Base-by-base conservation (phyloP, 306 rosid species). In the Carpinus fangiana region DNA sequence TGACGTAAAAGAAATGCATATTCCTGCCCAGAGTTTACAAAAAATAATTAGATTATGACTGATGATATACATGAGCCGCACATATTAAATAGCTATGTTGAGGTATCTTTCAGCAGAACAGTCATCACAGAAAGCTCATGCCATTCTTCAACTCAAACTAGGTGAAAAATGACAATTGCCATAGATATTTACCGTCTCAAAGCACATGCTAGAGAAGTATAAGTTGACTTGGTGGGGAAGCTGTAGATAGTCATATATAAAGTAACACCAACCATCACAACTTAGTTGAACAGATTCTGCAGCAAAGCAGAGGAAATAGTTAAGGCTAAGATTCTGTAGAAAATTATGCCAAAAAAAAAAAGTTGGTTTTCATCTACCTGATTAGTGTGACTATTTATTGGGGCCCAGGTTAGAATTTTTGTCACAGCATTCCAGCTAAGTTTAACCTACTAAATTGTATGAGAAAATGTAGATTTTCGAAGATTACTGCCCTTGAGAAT, bases 361-460 rank as follows among this genome's bases (percentile, higher is more conserved):
- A 17, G 43, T 47, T 34, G 55, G 4, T 59, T 43, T 4, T 64
- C 4, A 43, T 31, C 4, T 7, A 41, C 45, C 76, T 56, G 60
- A 48, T 70, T 53, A 81, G 28, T 20, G 68, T 75, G 34, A 74
- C 34, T 73, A 71, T 56, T 62, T 70, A 28, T 14, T 8, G 50
- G 67, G 13, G 50, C 68, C 73, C 72, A 70, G 52, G 13, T 48
- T 48, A 9, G 11, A 48, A 12, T 11, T 48, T 11, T 48, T 48
- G 12, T 48, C 52, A 11, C 45, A 48, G 52, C 13, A 12, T 48
- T 48, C 52, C 14, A 48, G 52, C 14, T 2, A 48, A 48, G 14
- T 48, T 12, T 48, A 48, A 12, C 52, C 52, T 48, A 48, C 52
- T 48, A 48, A 48, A 48, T 10, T 2, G 52, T 5, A 53, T 16